A percentile compares a stretch with the other conserved stretches of the same genome.
Evolutionary conservation across 495 filamentous ascomycete genomes (phyloP).

Genomic region (Penicillium cosmopolitanum): DNA sequence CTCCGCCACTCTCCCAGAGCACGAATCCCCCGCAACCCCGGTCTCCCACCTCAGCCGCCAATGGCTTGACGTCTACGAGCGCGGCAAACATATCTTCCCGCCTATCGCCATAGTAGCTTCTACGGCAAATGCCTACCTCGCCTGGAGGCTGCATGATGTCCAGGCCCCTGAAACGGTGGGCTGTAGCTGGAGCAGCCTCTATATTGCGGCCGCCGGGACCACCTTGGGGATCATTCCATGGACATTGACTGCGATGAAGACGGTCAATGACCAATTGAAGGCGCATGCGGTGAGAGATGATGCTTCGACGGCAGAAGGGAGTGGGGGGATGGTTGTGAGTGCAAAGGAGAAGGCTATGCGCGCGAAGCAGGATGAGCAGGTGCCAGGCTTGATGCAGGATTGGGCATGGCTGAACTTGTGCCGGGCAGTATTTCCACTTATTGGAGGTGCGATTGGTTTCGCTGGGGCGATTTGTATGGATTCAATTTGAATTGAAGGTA

Average conservation of each 20-base stretch:
- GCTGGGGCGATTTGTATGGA: constrained; percentile 23
- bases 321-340: constrained; percentile 19
- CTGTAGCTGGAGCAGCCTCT: constrained; percentile 22
- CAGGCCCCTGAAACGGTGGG: constrained; percentile 10
- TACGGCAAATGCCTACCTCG: constrained; percentile 35
- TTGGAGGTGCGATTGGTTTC: constrained; percentile 28
- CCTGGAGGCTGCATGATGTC: constrained; percentile 26
- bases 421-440: constrained; percentile 22
- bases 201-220: constrained; percentile 25
- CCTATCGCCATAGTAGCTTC: constrained; percentile 22
- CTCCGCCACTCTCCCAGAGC: constrained; percentile 12
- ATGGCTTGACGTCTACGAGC: constrained; percentile 36
- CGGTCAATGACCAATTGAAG: constrained; percentile 28
- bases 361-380: constrained; percentile 26
- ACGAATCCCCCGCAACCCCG: constrained; percentile 22
- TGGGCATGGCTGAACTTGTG: constrained; percentile 29
- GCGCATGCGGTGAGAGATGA: constrained; percentile 31
- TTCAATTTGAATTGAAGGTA: constrained; percentile 2
- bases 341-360: constrained; percentile 25
- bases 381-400: constrained; percentile 21
- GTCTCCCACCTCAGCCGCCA: constrained; percentile 31
- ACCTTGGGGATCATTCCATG: constrained; percentile 39
- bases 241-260: constrained; percentile 33
- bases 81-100: constrained; percentile 31
- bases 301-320: constrained; percentile 20